Evolutionary conservation across 768 basidiomycete species (phyloP).

Genomic region (Suillus decipiens): DNA sequence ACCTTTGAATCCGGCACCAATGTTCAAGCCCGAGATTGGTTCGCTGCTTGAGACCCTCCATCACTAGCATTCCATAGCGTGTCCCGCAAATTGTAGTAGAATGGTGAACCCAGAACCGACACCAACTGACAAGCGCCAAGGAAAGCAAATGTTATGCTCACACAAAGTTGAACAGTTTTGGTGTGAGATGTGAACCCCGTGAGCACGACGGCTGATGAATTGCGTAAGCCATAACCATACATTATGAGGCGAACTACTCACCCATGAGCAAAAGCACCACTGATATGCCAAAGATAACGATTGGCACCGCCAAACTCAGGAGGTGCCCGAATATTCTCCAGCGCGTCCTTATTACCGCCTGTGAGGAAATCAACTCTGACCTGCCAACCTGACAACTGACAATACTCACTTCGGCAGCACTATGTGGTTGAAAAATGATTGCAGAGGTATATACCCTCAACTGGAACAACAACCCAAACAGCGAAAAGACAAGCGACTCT

Average conservation of each 20-base stretch:
- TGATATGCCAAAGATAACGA: neutral
- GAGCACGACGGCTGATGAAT: neutral
- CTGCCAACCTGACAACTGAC: neutral
- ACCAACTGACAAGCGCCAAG: neutral
- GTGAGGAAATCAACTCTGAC: neutral
- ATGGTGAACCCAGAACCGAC: neutral
- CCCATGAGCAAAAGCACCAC: neutral
- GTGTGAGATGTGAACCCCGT: neutral
- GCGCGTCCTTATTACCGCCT: neutral
- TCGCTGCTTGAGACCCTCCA: too few relatives aligned
- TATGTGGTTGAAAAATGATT: neutral
- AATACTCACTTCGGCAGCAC: neutral
- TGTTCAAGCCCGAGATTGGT: too few relatives aligned
- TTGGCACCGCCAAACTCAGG: neutral
- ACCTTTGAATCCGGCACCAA: neutral
- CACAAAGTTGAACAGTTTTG: neutral
- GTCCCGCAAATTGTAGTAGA: neutral
- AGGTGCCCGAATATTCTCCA: neutral
- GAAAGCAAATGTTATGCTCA: neutral
- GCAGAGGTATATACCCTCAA: neutral
- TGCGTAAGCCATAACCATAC: neutral
- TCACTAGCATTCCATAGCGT: neutral
- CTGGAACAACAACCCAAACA: neutral
- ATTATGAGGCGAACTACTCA: neutral
- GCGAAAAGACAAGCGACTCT: neutral